Evolutionary conservation across 371 early-diverging fungal species (phyloP), one percentile per base, ranked within the genome.

Genomic region (Vairimorpha necatrix): DNA sequence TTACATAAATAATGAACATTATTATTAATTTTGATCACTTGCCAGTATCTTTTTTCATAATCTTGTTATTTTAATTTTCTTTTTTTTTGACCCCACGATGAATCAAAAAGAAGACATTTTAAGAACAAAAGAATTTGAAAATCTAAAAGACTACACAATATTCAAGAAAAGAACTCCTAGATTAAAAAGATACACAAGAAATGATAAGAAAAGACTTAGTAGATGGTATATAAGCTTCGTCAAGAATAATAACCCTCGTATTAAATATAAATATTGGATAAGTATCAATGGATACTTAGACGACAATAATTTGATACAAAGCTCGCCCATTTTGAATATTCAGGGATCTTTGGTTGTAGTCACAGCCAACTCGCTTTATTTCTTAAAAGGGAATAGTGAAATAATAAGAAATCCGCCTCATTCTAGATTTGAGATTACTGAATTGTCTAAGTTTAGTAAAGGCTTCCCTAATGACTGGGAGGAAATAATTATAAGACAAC

Each of bases 221-320:
- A 20, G 20, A 3, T 50, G 53, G 53, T 20, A 50, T 50, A 13
- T 50, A 13, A 50, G 13, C 6, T 50, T 50, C 22, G 20, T 50
- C 16, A 50, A 50, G 22, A 50, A 50, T 50, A 6, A 13, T 50
- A 50, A 50, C 22, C 22, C 53, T 7, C 16, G 22, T 4, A 50
- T 50, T 50, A 18, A 18, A 3, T 50, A 50, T 18, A 50, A 50
- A 50, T 50, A 50, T 50, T 50, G 53, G 53, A 50, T 50, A 50
- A 50, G 53, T 18, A 3, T 50, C 3, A 50, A 50, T 50, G 53
- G 53, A 50, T 50, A 50, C 20, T 13, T 50, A 18, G 53, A 50
- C 22, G 20, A 50, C 53, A 6, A 50, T 7, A 42, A 7, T 9
- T 50, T 13, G 4, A 50, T 50, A 3, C 53, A 50, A 20, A 13